Evolutionary conservation across 768 basidiomycete genomes (phyloP).

Genomic region (Amanita fuliginea): DNA sequence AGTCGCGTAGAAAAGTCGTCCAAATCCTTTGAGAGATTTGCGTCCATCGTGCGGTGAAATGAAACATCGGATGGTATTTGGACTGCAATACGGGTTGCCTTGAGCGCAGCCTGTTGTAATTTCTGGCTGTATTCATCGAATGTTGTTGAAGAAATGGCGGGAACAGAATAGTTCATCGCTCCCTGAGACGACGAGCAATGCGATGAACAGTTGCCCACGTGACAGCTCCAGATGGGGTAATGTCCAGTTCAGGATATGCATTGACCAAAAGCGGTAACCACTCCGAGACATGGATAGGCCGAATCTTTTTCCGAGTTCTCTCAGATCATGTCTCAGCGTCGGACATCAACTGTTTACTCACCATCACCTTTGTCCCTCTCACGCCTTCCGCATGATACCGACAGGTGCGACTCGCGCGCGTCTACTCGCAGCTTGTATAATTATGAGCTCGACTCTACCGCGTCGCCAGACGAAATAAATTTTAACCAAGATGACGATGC

Average conservation of each 20-base stretch:
- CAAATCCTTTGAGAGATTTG: constrained; percentile 53
- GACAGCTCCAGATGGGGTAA: background rate
- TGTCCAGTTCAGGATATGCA: background rate
- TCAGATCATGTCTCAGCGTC: background rate
- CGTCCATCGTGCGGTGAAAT: constrained; percentile 87
- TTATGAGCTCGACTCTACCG: background rate
- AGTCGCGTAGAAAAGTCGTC: constrained; percentile 61
- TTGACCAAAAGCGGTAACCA: constrained; percentile 1
- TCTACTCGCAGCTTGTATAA: background rate
- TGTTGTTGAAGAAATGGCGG: constrained; percentile 1
- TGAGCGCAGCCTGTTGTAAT: constrained; percentile 51
- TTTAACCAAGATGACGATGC: too few relatives aligned
- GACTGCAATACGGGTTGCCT: constrained; percentile 51
- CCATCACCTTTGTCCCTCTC: background rate
- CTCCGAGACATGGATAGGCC: background rate
- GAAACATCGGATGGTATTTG: constrained; percentile 62
- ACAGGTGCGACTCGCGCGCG: constrained; percentile 4
- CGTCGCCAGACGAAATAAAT: background rate
- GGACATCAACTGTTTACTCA: background rate
- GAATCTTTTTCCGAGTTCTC: background rate
- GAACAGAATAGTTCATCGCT: constrained; percentile 9
- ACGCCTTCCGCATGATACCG: constrained; percentile 4
- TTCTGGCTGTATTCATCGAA: constrained; percentile 47
- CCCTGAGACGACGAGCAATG: too few relatives aligned
- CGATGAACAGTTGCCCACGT: background rate